phyloP scores from a whole-genome alignment of 345 rosid species.

The Laguncularia racemosa region DNA sequence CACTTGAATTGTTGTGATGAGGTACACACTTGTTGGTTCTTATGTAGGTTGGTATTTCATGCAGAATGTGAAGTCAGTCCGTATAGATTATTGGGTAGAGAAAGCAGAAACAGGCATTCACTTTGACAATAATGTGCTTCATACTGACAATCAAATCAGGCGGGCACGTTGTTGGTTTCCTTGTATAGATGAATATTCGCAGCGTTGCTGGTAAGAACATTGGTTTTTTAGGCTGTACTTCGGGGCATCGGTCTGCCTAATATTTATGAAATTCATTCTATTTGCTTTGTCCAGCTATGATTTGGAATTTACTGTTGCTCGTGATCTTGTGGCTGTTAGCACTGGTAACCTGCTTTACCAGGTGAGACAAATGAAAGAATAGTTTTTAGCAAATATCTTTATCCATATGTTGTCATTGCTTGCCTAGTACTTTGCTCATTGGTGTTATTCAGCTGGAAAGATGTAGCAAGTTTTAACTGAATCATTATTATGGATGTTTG shows the following conservation, averaged over 20 bases:
- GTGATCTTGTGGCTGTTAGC: slow-evolving; percentile 85
- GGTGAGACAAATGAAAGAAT: slow-evolving; percentile 37
- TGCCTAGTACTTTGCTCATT: background rate
- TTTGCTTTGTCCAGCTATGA: slow-evolving; percentile 52
- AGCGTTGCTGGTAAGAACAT: slow-evolving; percentile 73
- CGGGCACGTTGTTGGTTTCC: slow-evolving; percentile 99
- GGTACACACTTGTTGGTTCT: slow-evolving; percentile 34
- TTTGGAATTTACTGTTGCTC: slow-evolving; percentile 93
- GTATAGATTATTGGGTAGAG: slow-evolving; percentile 85
- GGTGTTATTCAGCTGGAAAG: background rate
- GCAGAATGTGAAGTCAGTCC: slow-evolving; percentile 95
- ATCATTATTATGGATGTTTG: too few species aligned
- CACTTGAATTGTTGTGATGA: slow-evolving; percentile 17
- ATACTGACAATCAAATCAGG: slow-evolving; percentile 83
- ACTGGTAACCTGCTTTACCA: slow-evolving; percentile 76
- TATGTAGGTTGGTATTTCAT: slow-evolving; percentile 49
- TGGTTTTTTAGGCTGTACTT: slow-evolving; percentile 4
- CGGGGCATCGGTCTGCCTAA: background rate
- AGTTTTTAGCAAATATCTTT: background rate
- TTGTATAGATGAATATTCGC: slow-evolving; percentile 71
- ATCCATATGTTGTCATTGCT: too few species aligned
- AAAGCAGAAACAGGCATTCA: slow-evolving; percentile 88
- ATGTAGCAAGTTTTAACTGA: background rate
- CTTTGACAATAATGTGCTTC: slow-evolving; percentile 62
- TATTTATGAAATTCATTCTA: background rate